These are phyloP conservation scores for Alternaria arbusti DNA, from an alignment of 2,329 filamentous ascomycete genomes.

Conservation along the genomic window DNA sequence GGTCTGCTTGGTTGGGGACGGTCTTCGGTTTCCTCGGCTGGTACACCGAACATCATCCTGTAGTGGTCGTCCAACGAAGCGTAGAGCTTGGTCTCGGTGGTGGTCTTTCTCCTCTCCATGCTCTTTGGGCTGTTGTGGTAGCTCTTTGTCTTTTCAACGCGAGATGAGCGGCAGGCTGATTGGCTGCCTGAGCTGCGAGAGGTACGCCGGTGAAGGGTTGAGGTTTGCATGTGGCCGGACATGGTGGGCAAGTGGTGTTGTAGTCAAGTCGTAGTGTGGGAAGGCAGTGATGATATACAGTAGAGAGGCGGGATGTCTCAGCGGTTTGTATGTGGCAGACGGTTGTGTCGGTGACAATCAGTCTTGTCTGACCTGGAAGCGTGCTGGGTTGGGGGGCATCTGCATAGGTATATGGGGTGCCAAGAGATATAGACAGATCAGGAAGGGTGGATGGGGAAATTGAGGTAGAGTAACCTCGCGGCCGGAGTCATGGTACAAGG, in stretches of 20 bases:
- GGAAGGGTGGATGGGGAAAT: conserved; percentile 43
- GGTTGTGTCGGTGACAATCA: conserved; percentile 27
- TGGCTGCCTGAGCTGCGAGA: conserved; percentile 43
- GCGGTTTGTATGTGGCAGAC: conserved; percentile 14
- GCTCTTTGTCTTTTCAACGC: conserved; percentile 50
- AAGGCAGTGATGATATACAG: conserved; percentile 15
- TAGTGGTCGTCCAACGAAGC: conserved; percentile 50
- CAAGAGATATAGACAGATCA: conserved; percentile 47
- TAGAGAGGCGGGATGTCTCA: conserved; percentile 7
- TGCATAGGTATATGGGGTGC: conserved; percentile 48
- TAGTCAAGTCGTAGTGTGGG: conserved; percentile 14
- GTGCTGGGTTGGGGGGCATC: conserved; percentile 26
- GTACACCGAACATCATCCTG: conserved; percentile 50
- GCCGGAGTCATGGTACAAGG: conserved; percentile 42
- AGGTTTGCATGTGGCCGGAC: conserved; percentile 34
- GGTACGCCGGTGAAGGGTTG: conserved; percentile 38
- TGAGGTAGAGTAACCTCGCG: conserved; percentile 35
- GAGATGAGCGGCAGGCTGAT: conserved; percentile 36
- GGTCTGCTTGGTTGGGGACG: conserved; percentile 55
- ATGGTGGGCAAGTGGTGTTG: conserved; percentile 22
- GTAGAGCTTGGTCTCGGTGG: conserved; percentile 46
- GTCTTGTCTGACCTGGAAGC: conserved; percentile 23
- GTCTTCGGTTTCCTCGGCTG: conserved; percentile 36
- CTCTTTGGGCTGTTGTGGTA: conserved; percentile 47
- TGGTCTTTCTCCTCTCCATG: conserved; percentile 48